Conservation (phyloP, 139 green algal species). For the Chlamydomonas eustigma region DNA sequence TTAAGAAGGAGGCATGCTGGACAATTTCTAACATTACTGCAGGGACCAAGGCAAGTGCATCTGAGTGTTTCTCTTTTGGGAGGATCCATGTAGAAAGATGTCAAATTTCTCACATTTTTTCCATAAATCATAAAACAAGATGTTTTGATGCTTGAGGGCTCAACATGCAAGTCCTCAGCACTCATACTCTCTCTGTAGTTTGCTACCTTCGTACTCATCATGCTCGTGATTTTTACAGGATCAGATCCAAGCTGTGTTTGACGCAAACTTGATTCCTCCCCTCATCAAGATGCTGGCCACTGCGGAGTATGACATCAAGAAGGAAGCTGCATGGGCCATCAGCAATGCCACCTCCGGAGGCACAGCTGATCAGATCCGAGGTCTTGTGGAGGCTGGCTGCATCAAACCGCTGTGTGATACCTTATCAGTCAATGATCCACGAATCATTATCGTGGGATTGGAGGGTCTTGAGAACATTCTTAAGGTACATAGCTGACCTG, state of each 20-base stretch:
- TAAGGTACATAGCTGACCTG: too few relatives aligned
- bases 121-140: too few relatives aligned
- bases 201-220: too few relatives aligned
- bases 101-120: too few relatives aligned
- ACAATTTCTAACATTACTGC: slow-evolving; percentile 99
- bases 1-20: slow-evolving; percentile 99
- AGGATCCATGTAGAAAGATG: too few relatives aligned
- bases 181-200: too few relatives aligned
- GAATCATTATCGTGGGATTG: slow-evolving; percentile 97
- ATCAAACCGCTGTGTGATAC: slow-evolving; percentile 97
- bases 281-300: slow-evolving; percentile 83
- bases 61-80: too few relatives aligned
- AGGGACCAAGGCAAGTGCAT: slow-evolving; percentile 50
- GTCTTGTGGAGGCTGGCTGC: slow-evolving; percentile 80
- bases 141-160: too few relatives aligned
- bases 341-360: slow-evolving; percentile 96
- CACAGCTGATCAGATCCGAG: slow-evolving; percentile 77
- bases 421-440: slow-evolving; percentile 80
- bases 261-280: slow-evolving; percentile 84
- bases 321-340: slow-evolving; percentile 98
- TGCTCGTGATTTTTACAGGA: too few relatives aligned
- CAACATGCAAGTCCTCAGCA: too few relatives aligned
- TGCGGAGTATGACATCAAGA: slow-evolving; percentile 99
- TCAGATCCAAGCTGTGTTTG: slow-evolving; percentile 96
- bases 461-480: slow-evolving; percentile 99